Evolutionary conservation across 2,329 filamentous ascomycete species (phyloP), one percentile per base, ranked within the genome.

Genomic region (Teratosphaeria nubilosa): DNA sequence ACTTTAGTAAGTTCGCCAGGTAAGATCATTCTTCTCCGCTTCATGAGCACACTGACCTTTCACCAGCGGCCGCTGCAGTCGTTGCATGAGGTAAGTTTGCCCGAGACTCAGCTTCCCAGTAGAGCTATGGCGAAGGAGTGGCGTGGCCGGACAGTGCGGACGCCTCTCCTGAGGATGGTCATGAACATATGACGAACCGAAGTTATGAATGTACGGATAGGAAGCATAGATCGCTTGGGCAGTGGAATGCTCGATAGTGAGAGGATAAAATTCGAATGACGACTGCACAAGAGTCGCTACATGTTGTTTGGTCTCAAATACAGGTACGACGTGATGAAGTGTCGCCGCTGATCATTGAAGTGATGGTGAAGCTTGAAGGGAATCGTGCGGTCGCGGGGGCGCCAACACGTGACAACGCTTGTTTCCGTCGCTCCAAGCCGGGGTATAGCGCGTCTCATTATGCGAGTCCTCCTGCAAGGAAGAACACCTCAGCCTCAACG

Each of bases 1-100:
- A 66, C 56, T 64, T 66, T 7, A 3, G 41, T 48, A 48, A 48
- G 41, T 48, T 41, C 34, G 10, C 41, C 16, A 48, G n/a, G 41
- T 48, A 22, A 16, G 5, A 22, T 20, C 1, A 22, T 22, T 22
- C 10, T 16, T 48, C n/a, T n/a, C n/a, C 16, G n/a, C 16, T 22
- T n/a, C 16, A 20, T 10, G n/a, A 10, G 7, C 20, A 48, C n/a
- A 22, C 41, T 48, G 41, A 48, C 41, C 20, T 22, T 5, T 14
- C 16, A 41, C 34, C 34, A 41, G 34, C 34, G 34, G 34, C 34
- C 11, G 34, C 34, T 41, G 13, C 34, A n/a, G 13, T 41, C 13
- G 11, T 41, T n/a, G 34, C 34, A n/a, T 41, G 11, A 41, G 34
- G 16, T 30, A 1, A 11, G 34, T n/a, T 5, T 14, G 34, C 5